Conservation (phyloP, 192 early-diverging fungal genomes). For the Phlyctochytrium planicorne region DNA sequence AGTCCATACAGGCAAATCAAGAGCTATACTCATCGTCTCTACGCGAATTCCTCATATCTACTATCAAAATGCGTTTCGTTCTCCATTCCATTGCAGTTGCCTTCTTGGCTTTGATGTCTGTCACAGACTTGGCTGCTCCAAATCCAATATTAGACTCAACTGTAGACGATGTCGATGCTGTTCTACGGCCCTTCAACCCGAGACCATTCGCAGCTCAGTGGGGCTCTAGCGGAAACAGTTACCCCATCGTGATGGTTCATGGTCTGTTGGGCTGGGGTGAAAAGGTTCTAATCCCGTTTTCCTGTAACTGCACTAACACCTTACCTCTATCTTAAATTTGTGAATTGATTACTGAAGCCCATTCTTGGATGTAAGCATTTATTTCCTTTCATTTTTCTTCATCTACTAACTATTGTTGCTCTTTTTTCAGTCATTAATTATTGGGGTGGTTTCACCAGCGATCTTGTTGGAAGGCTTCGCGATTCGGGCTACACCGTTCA, state of each 20-base stretch:
- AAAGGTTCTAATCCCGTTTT: conserved; percentile 9
- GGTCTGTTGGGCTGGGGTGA: conserved; percentile 29
- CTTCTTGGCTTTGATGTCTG: neutral
- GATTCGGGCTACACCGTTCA: conserved; percentile 11
- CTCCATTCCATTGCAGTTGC: no score
- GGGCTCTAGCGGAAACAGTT: conserved; percentile 19
- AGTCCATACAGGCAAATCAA: no score
- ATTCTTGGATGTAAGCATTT: conserved; percentile 8
- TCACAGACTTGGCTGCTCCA: neutral
- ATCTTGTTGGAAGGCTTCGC: conserved; percentile 15
- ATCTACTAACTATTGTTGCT: neutral
- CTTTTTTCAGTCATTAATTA: conserved; percentile 7
- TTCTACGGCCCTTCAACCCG: neutral
- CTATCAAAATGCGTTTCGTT: neutral
- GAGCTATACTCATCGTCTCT: no score
- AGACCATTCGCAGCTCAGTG: conserved; percentile 10
- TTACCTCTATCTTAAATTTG: no score
- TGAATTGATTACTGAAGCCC: conserved; percentile 16
- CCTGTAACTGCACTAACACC: no score
- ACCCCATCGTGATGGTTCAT: conserved; percentile 30
- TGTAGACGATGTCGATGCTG: neutral
- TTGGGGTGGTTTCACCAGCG: conserved; percentile 20
- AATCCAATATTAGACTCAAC: neutral
- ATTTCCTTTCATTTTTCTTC: neutral
- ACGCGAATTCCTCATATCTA: no score